phyloP scores from a whole-genome alignment of 2,329 filamentous ascomycete genomes.

The Fusarium albosuccineum region DNA sequence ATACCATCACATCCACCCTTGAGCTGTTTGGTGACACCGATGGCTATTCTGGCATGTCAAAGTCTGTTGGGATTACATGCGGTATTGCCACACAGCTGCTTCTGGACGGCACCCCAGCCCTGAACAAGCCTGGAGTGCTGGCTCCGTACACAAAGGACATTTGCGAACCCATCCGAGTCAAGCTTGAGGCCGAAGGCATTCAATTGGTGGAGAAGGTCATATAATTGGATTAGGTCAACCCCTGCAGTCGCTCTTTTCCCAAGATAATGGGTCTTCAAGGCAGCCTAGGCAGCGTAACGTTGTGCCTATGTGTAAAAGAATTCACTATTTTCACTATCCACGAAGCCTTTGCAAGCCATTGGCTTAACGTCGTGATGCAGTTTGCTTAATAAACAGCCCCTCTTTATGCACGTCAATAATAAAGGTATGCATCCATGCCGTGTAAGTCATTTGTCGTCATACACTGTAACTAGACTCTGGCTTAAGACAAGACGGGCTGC shows the following conservation, averaged over 20 bases:
- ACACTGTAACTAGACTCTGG: neutral
- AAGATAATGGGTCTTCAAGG: too few relatives aligned
- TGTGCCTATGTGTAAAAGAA: too few relatives aligned
- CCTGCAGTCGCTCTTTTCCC: too few relatives aligned
- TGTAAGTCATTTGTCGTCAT: slow-evolving; percentile 1
- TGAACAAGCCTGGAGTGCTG: slow-evolving; percentile 34
- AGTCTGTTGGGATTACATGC: slow-evolving; percentile 75
- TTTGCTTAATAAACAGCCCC: neutral
- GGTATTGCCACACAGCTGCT: slow-evolving; percentile 74
- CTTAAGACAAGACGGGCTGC: neutral
- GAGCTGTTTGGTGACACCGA: slow-evolving; percentile 75
- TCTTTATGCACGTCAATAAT: neutral
- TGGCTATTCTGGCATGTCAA: slow-evolving; percentile 77
- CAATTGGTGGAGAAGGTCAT: slow-evolving; percentile 6
- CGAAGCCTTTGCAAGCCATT: too few relatives aligned
- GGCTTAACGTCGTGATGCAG: too few relatives aligned
- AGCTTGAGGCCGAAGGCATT: slow-evolving; percentile 26
- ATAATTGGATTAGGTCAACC: neutral
- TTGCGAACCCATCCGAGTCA: slow-evolving; percentile 23
- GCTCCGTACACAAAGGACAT: slow-evolving; percentile 33
- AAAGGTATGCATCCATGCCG: neutral
- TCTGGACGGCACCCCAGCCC: slow-evolving; percentile 60
- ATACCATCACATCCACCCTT: slow-evolving; percentile 72
- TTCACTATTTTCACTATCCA: too few relatives aligned
- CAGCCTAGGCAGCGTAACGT: too few relatives aligned